A percentile compares a stretch with the other conserved stretches of the same genome.
phyloP scores from a whole-genome alignment of 2,329 filamentous ascomycete species.

The Aspergillus arachidicola region DNA sequence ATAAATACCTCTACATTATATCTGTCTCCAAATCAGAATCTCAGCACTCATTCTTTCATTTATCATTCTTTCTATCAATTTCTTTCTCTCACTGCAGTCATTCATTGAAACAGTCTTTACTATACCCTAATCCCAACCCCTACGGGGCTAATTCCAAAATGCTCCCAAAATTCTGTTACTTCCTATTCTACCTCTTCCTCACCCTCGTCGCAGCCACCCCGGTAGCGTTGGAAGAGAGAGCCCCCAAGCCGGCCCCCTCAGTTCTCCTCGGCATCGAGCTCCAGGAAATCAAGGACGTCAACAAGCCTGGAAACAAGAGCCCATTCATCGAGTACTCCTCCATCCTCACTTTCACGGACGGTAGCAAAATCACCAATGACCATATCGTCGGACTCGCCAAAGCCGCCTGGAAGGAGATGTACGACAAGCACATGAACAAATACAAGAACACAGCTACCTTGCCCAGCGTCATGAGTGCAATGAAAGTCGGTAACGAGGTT shows the following conservation, averaged over 20 bases:
- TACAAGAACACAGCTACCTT: too few species aligned
- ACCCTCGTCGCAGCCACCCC: not conserved
- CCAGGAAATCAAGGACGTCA: not conserved
- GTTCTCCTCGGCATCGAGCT: not conserved
- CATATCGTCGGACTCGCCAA: not conserved
- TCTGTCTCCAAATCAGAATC: not conserved
- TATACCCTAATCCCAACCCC: not conserved
- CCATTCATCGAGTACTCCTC: not conserved
- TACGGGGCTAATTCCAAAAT: not conserved
- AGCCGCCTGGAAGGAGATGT: constrained; percentile 1
- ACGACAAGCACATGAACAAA: too few species aligned
- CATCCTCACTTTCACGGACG: not conserved
- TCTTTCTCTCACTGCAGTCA: too few species aligned
- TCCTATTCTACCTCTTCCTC: not conserved
- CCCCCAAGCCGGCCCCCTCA: not conserved
- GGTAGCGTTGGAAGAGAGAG: not conserved
- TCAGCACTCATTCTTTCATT: not conserved
- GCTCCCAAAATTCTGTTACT: constrained; percentile 2
- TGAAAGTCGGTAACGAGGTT: not conserved
- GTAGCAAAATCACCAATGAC: not conserved
- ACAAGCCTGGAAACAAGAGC: not conserved
- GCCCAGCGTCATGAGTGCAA: not conserved
- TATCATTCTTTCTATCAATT: too few species aligned
- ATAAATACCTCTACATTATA: not conserved
- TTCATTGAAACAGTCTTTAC: not conserved